Conservation (phyloP, 2,329 filamentous ascomycete species). For the Nakataea oryzae region DNA sequence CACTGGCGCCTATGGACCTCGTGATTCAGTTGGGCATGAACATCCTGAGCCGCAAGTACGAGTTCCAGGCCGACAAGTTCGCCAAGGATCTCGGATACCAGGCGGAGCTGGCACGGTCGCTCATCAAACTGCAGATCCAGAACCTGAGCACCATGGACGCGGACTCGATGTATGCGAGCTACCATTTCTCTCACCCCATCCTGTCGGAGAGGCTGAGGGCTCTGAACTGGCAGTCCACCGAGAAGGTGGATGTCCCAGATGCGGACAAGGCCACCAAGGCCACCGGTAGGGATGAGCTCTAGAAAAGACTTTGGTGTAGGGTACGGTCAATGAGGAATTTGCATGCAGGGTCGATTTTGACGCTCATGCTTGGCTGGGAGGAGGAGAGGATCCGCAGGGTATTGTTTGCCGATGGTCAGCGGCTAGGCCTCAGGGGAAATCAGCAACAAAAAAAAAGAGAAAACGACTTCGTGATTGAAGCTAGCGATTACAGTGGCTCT, state of each 20-base stretch:
- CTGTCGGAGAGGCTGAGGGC: slow-evolving; percentile 87
- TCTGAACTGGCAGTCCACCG: slow-evolving; percentile 68
- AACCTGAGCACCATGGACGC: slow-evolving; percentile 98
- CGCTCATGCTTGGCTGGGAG: background rate
- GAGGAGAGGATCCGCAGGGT: background rate
- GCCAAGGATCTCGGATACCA: slow-evolving; percentile 77
- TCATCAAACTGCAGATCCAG: slow-evolving; percentile 97
- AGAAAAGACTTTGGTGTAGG: slow-evolving; percentile 17
- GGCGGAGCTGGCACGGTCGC: slow-evolving; percentile 68
- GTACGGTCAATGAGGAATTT: background rate
- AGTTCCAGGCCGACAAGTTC: slow-evolving; percentile 93
- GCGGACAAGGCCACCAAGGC: slow-evolving; percentile 41
- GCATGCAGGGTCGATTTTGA: background rate
- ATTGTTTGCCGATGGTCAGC: background rate
- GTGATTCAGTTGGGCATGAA: slow-evolving; percentile 94
- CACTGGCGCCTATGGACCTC: slow-evolving; percentile 90
- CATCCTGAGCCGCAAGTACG: slow-evolving; percentile 84
- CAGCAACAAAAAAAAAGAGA: no score
- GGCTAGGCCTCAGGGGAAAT: background rate
- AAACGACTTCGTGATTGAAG: no score
- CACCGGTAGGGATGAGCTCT: slow-evolving; percentile 65
- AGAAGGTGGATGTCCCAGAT: slow-evolving; percentile 30
- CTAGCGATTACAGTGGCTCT: no score
- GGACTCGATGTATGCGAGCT: slow-evolving; percentile 96
- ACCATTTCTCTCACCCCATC: slow-evolving; percentile 97